Evolutionary conservation across 352 stramenopile species (phyloP).

Genomic region (Blastocystis hominis): DNA sequence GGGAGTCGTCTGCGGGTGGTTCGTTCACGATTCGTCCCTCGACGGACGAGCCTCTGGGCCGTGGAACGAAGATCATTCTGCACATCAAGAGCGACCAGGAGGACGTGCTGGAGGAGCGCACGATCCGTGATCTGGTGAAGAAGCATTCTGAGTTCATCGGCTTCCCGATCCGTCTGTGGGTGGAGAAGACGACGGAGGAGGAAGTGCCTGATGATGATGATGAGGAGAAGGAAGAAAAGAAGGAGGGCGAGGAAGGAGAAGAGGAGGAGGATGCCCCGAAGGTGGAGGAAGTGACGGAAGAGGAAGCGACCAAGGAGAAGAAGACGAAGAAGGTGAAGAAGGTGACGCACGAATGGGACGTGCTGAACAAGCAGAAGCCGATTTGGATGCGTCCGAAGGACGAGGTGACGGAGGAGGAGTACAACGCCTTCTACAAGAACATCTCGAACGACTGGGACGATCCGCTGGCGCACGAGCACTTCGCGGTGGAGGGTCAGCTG

Average conservation of each 20-base stretch:
- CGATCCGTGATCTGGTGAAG: conserved; percentile 97
- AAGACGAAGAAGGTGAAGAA: conserved; percentile 88
- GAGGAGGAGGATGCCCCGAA: conserved; percentile 88
- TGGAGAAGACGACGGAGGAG: conserved; percentile 98
- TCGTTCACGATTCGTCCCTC: conserved; percentile 84
- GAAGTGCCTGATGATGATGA: conserved; percentile 96
- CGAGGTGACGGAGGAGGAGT: conserved; percentile 96
- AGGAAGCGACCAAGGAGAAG: conserved; percentile 96
- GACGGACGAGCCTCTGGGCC: conserved; percentile 65
- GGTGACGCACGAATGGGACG: conserved; percentile 95
- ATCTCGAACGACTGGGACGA: conserved; percentile 99
- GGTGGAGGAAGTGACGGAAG: conserved; percentile 87
- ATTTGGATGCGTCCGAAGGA: conserved; percentile 99
- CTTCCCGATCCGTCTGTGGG: conserved; percentile 98
- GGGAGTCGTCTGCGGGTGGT: conserved; percentile 87
- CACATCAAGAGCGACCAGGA: conserved; percentile 97
- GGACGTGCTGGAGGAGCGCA: conserved; percentile 94
- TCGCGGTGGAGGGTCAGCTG: conserved; percentile 94
- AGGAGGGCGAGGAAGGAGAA: conserved; percentile 81
- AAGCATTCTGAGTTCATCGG: conserved; percentile 99
- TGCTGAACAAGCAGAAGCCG: conserved; percentile 97
- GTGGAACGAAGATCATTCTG: conserved; percentile 92
- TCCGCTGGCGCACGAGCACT: conserved; percentile 85
- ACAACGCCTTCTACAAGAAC: conserved; percentile 98
- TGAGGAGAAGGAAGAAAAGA: conserved; percentile 93